phyloP scores from a whole-genome alignment of 176 grass and related monocot genomes.

The Oryza glaberrima region DNA sequence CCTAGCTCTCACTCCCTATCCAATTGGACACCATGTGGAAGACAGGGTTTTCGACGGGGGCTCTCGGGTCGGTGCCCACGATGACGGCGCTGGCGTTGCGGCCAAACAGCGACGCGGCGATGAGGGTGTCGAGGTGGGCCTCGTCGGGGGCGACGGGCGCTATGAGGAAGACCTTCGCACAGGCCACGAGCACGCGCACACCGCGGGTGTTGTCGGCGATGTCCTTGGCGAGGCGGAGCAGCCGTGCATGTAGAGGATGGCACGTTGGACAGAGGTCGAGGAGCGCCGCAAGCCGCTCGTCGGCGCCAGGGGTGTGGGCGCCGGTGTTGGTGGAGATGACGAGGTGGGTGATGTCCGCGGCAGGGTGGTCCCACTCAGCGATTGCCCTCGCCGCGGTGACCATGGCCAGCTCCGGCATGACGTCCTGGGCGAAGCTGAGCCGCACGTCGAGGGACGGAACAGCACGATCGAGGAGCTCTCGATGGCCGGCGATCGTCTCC shows the following conservation, averaged over 20 bases:
- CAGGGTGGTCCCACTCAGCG: slow-evolving; percentile 53
- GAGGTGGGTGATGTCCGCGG: slow-evolving; percentile 51
- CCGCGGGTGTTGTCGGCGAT: slow-evolving; percentile 53
- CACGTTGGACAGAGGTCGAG: slow-evolving; percentile 41
- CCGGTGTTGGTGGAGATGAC: slow-evolving; percentile 44
- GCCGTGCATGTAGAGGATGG: slow-evolving; percentile 29
- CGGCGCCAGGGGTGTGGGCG: slow-evolving; percentile 35
- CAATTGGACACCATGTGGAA: slow-evolving; percentile 32
- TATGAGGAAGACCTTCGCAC: slow-evolving; percentile 32
- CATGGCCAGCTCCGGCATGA: slow-evolving; percentile 24
- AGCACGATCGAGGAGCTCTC: background rate
- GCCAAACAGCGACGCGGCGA: slow-evolving; percentile 44
- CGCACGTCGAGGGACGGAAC: slow-evolving; percentile 33
- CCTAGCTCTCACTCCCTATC: no score
- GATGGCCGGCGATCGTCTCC: slow-evolving; percentile 17
- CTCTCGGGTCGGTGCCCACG: slow-evolving; percentile 41
- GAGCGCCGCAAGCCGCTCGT: slow-evolving; percentile 35
- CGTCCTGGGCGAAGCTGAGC: slow-evolving; percentile 19
- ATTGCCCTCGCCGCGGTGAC: slow-evolving; percentile 49
- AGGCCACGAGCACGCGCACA: slow-evolving; percentile 49
- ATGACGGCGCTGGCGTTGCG: slow-evolving; percentile 49
- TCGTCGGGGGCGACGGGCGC: slow-evolving; percentile 31
- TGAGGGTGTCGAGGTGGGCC: slow-evolving; percentile 36
- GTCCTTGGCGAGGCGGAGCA: slow-evolving; percentile 62
- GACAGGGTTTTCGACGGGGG: slow-evolving; percentile 29